These are phyloP conservation scores for Sequoia sempervirens DNA, from an alignment of 75 land plant species.

Conservation along the genomic window DNA sequence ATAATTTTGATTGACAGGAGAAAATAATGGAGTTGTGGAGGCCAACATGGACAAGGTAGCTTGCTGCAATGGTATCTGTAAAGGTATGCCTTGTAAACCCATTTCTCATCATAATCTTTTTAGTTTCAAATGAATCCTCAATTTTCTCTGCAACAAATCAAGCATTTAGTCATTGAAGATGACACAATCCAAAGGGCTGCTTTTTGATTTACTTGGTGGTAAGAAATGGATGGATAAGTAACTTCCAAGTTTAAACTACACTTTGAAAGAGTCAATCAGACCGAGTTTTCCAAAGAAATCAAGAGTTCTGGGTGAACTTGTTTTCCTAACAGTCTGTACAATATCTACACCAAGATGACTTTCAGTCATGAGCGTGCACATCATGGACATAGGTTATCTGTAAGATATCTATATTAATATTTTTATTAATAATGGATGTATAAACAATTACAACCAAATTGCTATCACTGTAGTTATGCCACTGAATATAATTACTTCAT, in stretches of 20 bases:
- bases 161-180: not conserved
- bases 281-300: too few species aligned
- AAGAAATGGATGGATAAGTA: not conserved
- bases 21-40: not conserved
- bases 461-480: too few species aligned
- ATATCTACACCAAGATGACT: not conserved
- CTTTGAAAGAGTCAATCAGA: too few species aligned
- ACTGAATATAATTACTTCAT: too few species aligned
- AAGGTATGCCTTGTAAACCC: not conserved
- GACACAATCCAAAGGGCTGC: not conserved
- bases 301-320: not conserved
- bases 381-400: not conserved
- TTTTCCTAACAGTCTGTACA: not conserved
- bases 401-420: too few species aligned
- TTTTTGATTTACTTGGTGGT: not conserved
- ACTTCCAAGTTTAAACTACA: not conserved
- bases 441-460: too few species aligned
- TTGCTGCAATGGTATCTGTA: not conserved
- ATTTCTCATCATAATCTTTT: not conserved
- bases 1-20: not conserved
- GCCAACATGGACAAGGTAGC: not conserved
- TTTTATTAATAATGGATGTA: too few species aligned
- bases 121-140: not conserved
- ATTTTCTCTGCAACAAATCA: not conserved
- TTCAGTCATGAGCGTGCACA: not conserved